Evolutionary conservation across 495 filamentous ascomycete species (phyloP).

Genomic region (Penicillium malachiteum): DNA sequence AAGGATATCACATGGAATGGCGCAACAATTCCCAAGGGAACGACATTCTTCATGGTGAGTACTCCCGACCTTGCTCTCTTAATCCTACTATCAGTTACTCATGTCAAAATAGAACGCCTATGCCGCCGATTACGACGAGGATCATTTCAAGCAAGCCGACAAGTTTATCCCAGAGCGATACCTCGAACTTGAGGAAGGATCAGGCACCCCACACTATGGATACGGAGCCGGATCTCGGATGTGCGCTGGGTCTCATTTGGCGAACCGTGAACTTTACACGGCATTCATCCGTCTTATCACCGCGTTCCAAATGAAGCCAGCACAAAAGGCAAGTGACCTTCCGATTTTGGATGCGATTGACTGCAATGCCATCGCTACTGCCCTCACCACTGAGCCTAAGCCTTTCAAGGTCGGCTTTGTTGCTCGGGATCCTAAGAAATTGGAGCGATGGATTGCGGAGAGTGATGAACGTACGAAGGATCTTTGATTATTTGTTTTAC

Average conservation of each 20-base stretch:
- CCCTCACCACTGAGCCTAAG: constrained; percentile 69
- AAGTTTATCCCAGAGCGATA: constrained; percentile 65
- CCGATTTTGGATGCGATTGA: constrained; percentile 61
- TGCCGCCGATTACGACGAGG: constrained; percentile 65
- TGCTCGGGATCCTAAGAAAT: constrained; percentile 41
- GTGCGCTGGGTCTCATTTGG: constrained; percentile 70
- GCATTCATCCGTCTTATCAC: constrained; percentile 67
- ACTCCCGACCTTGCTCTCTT: neutral
- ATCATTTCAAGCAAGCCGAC: constrained; percentile 60
- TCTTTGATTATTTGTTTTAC: constrained; percentile 27
- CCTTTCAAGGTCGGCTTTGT: constrained; percentile 61
- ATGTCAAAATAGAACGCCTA: constrained; percentile 55
- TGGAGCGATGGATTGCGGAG: constrained; percentile 53
- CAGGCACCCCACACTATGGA: constrained; percentile 67
- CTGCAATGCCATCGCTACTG: constrained; percentile 62
- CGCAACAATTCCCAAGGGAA: constrained; percentile 60
- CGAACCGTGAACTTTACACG: constrained; percentile 66
- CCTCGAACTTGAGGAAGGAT: constrained; percentile 52
- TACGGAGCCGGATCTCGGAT: constrained; percentile 71
- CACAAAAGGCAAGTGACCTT: constrained; percentile 38
- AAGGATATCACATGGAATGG: constrained; percentile 63
- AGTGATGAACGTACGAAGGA: constrained; percentile 60
- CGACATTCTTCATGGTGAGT: constrained; percentile 63
- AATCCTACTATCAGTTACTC: neutral
- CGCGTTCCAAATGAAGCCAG: constrained; percentile 57